phyloP scores from a whole-genome alignment of 164 flowering plant species.

The Platanus orientalis region DNA sequence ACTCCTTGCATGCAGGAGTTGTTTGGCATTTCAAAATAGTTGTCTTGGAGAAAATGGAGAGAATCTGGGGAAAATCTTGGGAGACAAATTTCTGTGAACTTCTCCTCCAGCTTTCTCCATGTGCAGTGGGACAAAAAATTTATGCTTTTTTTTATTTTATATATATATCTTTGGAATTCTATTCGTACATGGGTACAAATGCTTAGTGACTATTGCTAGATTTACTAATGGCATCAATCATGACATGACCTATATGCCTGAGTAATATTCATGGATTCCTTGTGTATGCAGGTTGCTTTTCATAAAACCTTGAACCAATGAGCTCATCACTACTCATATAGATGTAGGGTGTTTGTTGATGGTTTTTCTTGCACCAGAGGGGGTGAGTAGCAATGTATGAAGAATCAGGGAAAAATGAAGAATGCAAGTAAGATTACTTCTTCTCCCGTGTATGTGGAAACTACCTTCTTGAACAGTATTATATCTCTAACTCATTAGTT shows the following conservation, averaged over 20 bases:
- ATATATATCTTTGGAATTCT: not conserved
- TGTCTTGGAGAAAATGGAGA: not conserved
- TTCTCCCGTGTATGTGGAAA: not conserved
- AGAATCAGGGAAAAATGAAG: not conserved
- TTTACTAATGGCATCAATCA: not conserved
- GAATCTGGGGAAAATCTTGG: not conserved
- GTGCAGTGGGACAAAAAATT: not conserved
- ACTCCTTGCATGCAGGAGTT: not conserved
- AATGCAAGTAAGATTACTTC: no score
- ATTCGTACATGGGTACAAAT: not conserved
- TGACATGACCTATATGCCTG: not conserved
- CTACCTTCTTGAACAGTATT: not conserved
- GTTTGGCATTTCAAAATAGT: not conserved
- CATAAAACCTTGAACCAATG: slow-evolving; percentile 26
- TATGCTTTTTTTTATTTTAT: no score
- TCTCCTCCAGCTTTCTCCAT: not conserved
- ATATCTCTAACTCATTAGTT: no score
- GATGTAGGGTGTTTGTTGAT: not conserved
- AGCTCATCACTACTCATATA: not conserved
- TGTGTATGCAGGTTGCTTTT: slow-evolving; percentile 24
- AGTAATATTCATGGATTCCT: not conserved
- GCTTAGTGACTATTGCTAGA: no score
- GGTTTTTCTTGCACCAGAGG: not conserved
- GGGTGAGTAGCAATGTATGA: no score
- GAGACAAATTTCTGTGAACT: not conserved